phyloP scores from a whole-genome alignment of 768 basidiomycete genomes.

The Amyloporia xantha region DNA sequence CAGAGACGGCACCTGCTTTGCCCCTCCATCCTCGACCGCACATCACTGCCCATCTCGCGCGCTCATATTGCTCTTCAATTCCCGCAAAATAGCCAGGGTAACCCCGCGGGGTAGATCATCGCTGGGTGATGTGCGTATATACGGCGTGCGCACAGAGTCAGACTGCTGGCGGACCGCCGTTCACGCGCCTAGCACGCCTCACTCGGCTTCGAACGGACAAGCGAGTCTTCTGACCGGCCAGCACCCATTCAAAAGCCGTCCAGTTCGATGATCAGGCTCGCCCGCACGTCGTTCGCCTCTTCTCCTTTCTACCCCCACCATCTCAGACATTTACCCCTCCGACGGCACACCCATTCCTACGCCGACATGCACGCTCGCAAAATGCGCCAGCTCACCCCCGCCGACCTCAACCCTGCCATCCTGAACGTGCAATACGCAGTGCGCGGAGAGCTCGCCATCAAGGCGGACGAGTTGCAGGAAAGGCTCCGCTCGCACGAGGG shows the following conservation, averaged over 20 bases:
- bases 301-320: not conserved
- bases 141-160: too few species aligned
- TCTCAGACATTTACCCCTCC: not conserved
- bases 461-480: conserved; percentile 78
- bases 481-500: conserved; percentile 46
- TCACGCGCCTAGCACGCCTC: conserved; percentile 5
- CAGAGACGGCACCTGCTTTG: not conserved
- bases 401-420: conserved; percentile 77
- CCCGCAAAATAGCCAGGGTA: too few species aligned
- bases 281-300: not conserved
- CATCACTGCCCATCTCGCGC: not conserved
- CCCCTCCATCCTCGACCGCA: not conserved
- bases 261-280: not conserved
- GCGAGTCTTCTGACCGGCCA: conserved; percentile 3
- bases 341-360: not conserved
- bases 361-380: conserved; percentile 5
- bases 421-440: conserved; percentile 94
- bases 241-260: conserved; percentile 2
- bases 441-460: conserved; percentile 93
- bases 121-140: not conserved
- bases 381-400: conserved; percentile 46
- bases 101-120: not conserved
- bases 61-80: too few species aligned
- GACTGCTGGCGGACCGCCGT: conserved; percentile 1
- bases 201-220: too few species aligned